These are phyloP conservation scores for Carex myosuroides DNA, from an alignment of 176 grass and related monocot genomes.

Conservation along the genomic window DNA sequence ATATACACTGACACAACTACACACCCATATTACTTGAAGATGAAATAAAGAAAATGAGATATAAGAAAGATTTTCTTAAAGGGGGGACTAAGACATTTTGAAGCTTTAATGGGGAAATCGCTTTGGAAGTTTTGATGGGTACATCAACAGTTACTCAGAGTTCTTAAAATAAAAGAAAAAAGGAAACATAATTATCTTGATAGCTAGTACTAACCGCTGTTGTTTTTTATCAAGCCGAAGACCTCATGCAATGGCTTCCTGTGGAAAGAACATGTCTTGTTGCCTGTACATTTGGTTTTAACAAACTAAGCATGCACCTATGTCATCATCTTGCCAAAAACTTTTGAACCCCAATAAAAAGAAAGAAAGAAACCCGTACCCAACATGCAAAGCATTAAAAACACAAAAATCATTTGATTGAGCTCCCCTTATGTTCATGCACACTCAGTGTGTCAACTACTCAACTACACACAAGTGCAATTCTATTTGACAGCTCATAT, in stretches of 20 bases:
- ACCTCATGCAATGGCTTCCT: background rate
- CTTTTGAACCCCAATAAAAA: background rate
- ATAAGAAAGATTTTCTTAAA: background rate
- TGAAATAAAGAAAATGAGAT: background rate
- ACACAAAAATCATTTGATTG: background rate
- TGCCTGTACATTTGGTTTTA: background rate
- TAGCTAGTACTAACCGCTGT: background rate
- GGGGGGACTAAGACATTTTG: background rate
- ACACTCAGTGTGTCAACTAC: background rate
- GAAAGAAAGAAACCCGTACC: background rate
- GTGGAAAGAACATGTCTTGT: background rate
- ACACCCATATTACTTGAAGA: background rate
- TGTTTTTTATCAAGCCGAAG: background rate
- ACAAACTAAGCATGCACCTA: background rate
- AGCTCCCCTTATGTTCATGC: background rate
- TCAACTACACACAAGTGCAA: background rate
- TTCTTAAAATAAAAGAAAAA: background rate
- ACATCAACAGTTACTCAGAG: background rate
- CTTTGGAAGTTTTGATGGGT: too few relatives aligned
- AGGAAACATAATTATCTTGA: background rate
- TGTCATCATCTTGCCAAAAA: background rate
- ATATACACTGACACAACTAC: background rate
- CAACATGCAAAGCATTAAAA: background rate
- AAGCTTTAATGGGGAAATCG: background rate
- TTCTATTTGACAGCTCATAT: background rate